Evolutionary conservation across 2,329 filamentous ascomycete species (phyloP).

Genomic region (Emergomyces orientalis): DNA sequence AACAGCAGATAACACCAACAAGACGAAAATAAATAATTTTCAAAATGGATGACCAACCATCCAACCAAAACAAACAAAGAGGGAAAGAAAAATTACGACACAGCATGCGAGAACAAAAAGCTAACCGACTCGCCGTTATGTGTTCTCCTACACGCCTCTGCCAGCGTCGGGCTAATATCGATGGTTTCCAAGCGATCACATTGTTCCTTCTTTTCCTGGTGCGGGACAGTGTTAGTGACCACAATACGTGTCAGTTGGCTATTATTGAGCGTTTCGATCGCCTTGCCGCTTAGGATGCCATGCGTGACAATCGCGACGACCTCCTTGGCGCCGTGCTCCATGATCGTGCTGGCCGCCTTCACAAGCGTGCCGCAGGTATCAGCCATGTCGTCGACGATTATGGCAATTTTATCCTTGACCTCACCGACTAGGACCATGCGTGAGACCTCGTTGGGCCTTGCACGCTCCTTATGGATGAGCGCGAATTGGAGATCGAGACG

Average conservation of each 20-base stretch:
- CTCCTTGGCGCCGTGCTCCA: slow-evolving; percentile 74
- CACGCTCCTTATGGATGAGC: slow-evolving; percentile 92
- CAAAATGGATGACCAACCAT: not conserved
- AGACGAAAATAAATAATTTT: not conserved
- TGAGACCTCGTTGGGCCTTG: slow-evolving; percentile 80
- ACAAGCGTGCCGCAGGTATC: slow-evolving; percentile 83
- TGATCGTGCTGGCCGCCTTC: slow-evolving; percentile 84
- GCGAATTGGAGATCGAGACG: slow-evolving; percentile 84
- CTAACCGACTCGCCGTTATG: slow-evolving; percentile 45
- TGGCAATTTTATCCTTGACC: slow-evolving; percentile 81
- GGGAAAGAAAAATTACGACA: slow-evolving; percentile 23
- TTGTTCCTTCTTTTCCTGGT: slow-evolving; percentile 66
- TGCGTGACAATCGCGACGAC: slow-evolving; percentile 95
- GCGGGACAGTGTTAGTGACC: slow-evolving; percentile 80
- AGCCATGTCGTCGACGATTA: slow-evolving; percentile 96
- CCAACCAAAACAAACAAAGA: not conserved
- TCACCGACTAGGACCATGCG: slow-evolving; percentile 95
- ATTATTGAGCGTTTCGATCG: slow-evolving; percentile 74
- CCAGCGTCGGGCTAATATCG: slow-evolving; percentile 71
- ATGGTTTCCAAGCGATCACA: slow-evolving; percentile 81
- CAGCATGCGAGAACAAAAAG: slow-evolving; percentile 43
- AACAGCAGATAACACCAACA: not conserved
- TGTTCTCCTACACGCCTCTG: slow-evolving; percentile 42
- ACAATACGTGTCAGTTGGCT: slow-evolving; percentile 70
- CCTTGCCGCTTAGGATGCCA: slow-evolving; percentile 79